Evolutionary conservation across 2,329 filamentous ascomycete genomes (phyloP).

Genomic region (Xylariaceae sp.): DNA sequence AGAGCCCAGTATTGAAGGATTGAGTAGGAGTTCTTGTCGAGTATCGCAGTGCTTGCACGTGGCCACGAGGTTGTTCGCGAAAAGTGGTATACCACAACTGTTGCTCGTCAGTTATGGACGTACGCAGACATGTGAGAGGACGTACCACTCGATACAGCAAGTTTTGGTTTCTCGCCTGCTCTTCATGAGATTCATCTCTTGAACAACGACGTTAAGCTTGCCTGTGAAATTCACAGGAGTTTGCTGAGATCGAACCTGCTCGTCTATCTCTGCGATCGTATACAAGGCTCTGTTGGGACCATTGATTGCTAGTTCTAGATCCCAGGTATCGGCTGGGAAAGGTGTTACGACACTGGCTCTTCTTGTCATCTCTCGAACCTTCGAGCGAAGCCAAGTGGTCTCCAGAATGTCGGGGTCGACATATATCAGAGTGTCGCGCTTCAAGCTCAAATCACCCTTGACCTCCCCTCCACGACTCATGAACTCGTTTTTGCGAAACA

Average conservation of each 20-base stretch:
- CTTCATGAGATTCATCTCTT: slow-evolving; percentile 29
- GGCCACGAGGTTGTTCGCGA: slow-evolving; percentile 42
- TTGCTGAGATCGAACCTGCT: slow-evolving; percentile 33
- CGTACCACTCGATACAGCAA: slow-evolving; percentile 41
- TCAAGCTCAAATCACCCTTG: slow-evolving; percentile 26
- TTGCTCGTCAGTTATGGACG: neutral
- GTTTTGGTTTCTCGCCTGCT: slow-evolving; percentile 31
- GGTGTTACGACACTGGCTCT: slow-evolving; percentile 47
- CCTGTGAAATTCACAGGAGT: slow-evolving; percentile 35
- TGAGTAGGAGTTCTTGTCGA: slow-evolving; percentile 31
- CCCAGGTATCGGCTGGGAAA: slow-evolving; percentile 41
- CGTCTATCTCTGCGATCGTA: slow-evolving; percentile 41
- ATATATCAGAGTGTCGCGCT: slow-evolving; percentile 47
- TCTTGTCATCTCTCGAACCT: slow-evolving; percentile 43
- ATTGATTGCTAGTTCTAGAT: slow-evolving; percentile 32
- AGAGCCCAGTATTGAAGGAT: slow-evolving; percentile 38
- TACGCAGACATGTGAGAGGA: neutral
- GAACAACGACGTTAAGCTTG: slow-evolving; percentile 35
- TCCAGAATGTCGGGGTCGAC: slow-evolving; percentile 52
- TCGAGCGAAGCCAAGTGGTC: slow-evolving; percentile 48
- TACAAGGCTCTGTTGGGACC: slow-evolving; percentile 34
- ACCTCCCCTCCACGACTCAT: neutral
- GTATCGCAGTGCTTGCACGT: slow-evolving; percentile 37
- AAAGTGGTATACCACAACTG: slow-evolving; percentile 52
- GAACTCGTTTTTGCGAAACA: slow-evolving; percentile 11